Evolutionary conservation across 2,329 filamentous ascomycete species (phyloP).

Genomic region (Sarocladium strictum): DNA sequence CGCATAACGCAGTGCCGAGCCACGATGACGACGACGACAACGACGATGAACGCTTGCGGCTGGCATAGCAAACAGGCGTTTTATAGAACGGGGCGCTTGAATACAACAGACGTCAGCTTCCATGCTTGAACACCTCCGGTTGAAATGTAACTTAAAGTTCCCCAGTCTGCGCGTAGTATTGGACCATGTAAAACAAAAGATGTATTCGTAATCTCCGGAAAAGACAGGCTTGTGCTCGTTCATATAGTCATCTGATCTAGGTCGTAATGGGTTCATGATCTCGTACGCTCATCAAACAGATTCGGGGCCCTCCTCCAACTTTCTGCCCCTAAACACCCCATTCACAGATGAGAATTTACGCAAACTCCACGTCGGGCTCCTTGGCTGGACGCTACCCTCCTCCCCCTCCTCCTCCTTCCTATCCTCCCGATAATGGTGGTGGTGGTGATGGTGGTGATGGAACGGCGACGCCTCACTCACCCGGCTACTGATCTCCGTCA

Average conservation of each 20-base stretch:
- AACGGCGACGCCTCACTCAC: constrained; percentile 1
- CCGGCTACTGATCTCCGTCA: constrained; percentile 15
- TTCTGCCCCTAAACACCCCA: background rate
- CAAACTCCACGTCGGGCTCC: constrained; percentile 8
- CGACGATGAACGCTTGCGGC: background rate
- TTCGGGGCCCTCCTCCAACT: background rate
- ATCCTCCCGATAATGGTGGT: background rate
- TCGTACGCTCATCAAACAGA: constrained; percentile 3
- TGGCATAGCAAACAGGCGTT: background rate
- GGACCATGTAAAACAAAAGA: no score
- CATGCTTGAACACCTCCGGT: no score
- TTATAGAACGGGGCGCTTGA: background rate
- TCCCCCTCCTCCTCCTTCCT: background rate
- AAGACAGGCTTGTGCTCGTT: constrained; percentile 1
- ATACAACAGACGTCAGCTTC: no score
- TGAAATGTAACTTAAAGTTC: no score
- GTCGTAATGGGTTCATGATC: constrained; percentile 1
- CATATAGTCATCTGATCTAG: background rate
- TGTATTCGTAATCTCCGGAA: background rate
- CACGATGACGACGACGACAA: background rate
- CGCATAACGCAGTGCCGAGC: background rate
- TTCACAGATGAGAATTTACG: background rate
- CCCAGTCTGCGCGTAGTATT: no score
- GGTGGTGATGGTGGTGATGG: background rate
- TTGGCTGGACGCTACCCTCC: background rate